These are phyloP conservation scores for Cyberlindnera maritima DNA, from an alignment of 805 yeast genomes.

Conservation along the genomic window DNA sequence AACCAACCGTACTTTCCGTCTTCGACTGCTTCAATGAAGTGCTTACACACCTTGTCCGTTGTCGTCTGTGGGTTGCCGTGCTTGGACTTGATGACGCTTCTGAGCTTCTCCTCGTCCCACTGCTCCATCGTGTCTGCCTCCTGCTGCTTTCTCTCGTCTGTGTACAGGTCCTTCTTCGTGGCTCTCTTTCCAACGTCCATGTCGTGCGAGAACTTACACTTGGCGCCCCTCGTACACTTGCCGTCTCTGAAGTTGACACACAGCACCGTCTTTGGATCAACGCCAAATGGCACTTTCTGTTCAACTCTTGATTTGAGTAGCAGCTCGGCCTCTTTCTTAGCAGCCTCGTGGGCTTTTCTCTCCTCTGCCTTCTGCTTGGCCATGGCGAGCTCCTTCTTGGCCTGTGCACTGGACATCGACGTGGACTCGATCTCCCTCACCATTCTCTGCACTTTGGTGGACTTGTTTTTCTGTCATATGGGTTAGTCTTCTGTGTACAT, in stretches of 20 bases:
- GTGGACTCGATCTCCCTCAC: conserved; percentile 61
- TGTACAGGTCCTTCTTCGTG: conserved; percentile 86
- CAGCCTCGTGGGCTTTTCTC: conserved; percentile 88
- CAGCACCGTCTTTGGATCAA: conserved; percentile 90
- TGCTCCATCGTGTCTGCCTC: conserved; percentile 87
- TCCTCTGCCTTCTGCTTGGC: conserved; percentile 65
- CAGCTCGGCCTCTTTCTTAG: conserved; percentile 82
- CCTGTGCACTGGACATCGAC: conserved; percentile 55
- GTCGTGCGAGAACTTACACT: conserved; percentile 94
- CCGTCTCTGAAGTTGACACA: conserved; percentile 90
- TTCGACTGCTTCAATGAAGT: conserved; percentile 94
- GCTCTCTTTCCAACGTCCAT: conserved; percentile 80
- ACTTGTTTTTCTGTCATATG: conserved; percentile 63
- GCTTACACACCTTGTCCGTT: conserved; percentile 92
- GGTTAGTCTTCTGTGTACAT: neutral
- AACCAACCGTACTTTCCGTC: conserved; percentile 98
- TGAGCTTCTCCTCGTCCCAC: conserved; percentile 96
- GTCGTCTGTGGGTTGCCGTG: conserved; percentile 94
- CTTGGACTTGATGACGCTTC: conserved; percentile 81
- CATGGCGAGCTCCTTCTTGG: conserved; percentile 75
- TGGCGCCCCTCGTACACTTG: conserved; percentile 72
- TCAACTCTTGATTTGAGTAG: conserved; percentile 64
- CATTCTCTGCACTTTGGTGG: conserved; percentile 79
- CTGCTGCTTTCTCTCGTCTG: conserved; percentile 73
- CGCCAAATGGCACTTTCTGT: conserved; percentile 94